Base-by-base conservation (phyloP, 345 rosid species). In the Melaleuca alternifolia region DNA sequence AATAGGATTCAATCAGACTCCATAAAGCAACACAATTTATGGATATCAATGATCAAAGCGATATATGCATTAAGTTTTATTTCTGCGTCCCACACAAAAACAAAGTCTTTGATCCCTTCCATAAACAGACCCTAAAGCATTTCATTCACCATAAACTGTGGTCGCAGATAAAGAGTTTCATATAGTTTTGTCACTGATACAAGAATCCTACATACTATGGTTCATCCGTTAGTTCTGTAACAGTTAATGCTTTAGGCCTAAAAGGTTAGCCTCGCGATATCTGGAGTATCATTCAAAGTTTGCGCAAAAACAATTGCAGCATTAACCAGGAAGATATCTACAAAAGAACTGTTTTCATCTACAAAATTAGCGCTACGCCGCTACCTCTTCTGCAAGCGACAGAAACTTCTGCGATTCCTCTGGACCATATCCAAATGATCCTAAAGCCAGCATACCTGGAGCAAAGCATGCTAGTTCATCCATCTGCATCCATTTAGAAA, bases 401-500 rank as follows among this genome's bases (percentile, higher is more conserved):
- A 97, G 86, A 86, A 94, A 89, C 85, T 92, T 96, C 87, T 93
- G 87, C 83, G 96, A 92, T n/a, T 97, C 98, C 4, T 87, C 95
- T 83, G 96, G 93, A 30, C 89, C 98, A 90, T 95, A 95, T 84
- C 97, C 99, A 87, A 87, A 89, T 7, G 99, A 95, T 92, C 99
- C 99, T 90, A 97, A 91, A 90, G 98, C 99, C 89, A 97, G 87
- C 99, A 97, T 97, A 91, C 99, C 99, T 24, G 99, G 99, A 89
- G 95, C 98, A 92, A 97, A 97, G 93, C 99, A 97, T 18, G 99
- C 99, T 87, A 97, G 89, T 89, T 97, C 99, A 92, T 97, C 99
- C 99, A 97, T 97, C 99, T 97, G 91, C 91, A 89, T 56, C 10
- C 51, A 83, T 44, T 71, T 85, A 26, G 51, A 83, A 83, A 54